Percentiles rank a stretch among this genome's conserved stretches.
phyloP scores from a whole-genome alignment of 2,329 filamentous ascomycete species.

The Calonectria multiphialidica region DNA sequence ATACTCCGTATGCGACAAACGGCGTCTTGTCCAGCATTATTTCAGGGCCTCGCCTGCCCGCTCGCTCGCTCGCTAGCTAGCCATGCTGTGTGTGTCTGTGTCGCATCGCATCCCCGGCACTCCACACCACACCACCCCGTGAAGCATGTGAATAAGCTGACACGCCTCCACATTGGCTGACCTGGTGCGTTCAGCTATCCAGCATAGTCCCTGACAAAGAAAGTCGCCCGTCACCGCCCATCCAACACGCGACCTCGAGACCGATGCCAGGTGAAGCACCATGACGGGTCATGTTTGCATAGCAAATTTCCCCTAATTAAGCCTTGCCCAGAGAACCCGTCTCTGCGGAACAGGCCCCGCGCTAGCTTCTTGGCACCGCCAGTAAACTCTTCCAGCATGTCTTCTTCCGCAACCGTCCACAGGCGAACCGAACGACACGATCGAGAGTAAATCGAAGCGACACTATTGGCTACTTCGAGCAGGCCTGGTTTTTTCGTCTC shows the following conservation, averaged over 20 bases:
- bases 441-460: background rate
- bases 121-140: background rate
- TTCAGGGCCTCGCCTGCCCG: too few species aligned
- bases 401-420: background rate
- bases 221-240: background rate
- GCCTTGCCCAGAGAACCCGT: background rate
- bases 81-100: background rate
- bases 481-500: background rate
- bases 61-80: background rate
- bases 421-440: background rate
- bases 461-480: background rate
- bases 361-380: background rate
- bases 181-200: background rate
- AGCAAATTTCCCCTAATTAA: background rate
- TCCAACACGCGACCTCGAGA: background rate
- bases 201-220: background rate
- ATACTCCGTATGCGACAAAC: background rate
- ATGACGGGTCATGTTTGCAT: background rate
- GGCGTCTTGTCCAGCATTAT: background rate
- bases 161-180: slow-evolving; percentile 17
- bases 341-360: background rate
- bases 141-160: slow-evolving; percentile 23
- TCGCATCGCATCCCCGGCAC: background rate
- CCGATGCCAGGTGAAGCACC: background rate
- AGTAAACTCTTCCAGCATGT: background rate